Base-by-base conservation (phyloP, 495 filamentous ascomycete species). In the Annulohypoxylon bovei region DNA sequence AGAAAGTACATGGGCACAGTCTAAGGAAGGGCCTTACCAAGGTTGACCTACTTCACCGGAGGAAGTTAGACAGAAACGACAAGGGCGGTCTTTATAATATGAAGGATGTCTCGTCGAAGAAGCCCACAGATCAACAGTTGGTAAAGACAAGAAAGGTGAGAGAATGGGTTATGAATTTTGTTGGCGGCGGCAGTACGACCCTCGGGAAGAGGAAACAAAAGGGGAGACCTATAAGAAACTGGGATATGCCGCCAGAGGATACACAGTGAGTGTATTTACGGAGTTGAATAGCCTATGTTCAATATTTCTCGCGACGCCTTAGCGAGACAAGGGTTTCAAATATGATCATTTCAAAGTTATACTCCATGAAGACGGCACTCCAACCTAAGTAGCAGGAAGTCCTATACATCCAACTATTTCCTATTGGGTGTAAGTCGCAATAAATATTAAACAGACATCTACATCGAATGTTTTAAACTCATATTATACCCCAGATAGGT, bases 1-100 rank as follows among this genome's bases (percentile, higher is more conserved):
- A 88, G 20, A 88, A 86, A 74, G 93, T 96, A 1, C 91, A 94
- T 74, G 94, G 93, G 18, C 90, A 91, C 62, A 90, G 88, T 68
- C 79, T 95, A 59, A 82, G 91, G 39, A 87, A 86, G 74, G 88
- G 88, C 33, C 83, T 90, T 58, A 95, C 93, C 8, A 88, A 84
- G 62, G 80, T 95, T 12, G 84, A 92, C 67, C 79, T 97, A 32
- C 81, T 97, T 16, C 86, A 89, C 68, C 76, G 86, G 37, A 72
- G 75, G 33, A 77, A 72, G 35, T 70, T 87, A 7, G 82, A 85
- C 39, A 76, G 67, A 30, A 66, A 28, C 11, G 84, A 85, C 49
- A 32, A 53, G 12, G 81, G 81, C 4, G 83, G 82, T n/a, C 75
- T 84, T 57, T 84, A 81, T 52, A 74, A 46, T 18, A 62, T 70